Percentiles rank a stretch among this genome's conserved stretches.
phyloP scores from a whole-genome alignment of 441 rosid genomes.

The Euphorbia schlechtendalii region DNA sequence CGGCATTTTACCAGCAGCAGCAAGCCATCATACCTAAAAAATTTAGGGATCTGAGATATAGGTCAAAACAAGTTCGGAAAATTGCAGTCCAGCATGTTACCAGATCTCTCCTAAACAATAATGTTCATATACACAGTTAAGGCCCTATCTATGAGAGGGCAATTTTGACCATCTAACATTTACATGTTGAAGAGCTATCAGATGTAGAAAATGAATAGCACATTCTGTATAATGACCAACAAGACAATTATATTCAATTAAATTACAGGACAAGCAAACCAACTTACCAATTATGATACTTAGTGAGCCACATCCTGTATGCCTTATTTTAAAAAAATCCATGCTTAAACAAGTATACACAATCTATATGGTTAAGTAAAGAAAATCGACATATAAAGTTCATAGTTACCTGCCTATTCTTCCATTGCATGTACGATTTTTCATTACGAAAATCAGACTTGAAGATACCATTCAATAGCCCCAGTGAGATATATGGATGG shows the following conservation, averaged over 20 bases:
- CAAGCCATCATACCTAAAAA: constrained; percentile 2
- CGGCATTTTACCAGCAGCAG: background rate
- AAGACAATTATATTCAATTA: background rate
- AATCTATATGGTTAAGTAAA: constrained; percentile 10
- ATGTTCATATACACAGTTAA: background rate
- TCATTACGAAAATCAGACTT: constrained; percentile 81
- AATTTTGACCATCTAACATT: constrained; percentile 1
- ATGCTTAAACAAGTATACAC: background rate
- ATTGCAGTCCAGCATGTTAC: background rate
- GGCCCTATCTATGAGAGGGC: background rate
- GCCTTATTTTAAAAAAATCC: constrained; percentile 4
- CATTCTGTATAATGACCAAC: background rate
- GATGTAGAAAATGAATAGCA: background rate
- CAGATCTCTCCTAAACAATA: background rate
- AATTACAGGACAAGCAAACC: background rate
- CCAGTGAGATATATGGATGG: constrained; percentile 73
- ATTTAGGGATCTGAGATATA: background rate
- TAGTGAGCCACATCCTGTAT: background rate
- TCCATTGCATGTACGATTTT: constrained; percentile 83
- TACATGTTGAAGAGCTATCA: background rate
- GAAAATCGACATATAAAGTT: constrained; percentile 8
- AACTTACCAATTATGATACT: background rate
- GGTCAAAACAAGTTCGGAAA: background rate
- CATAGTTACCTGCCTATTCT: constrained; percentile 71
- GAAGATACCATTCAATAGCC: constrained; percentile 70